Evolutionary conservation across 352 stramenopile genomes (phyloP).

Genomic region (Phytophthora vignae): DNA sequence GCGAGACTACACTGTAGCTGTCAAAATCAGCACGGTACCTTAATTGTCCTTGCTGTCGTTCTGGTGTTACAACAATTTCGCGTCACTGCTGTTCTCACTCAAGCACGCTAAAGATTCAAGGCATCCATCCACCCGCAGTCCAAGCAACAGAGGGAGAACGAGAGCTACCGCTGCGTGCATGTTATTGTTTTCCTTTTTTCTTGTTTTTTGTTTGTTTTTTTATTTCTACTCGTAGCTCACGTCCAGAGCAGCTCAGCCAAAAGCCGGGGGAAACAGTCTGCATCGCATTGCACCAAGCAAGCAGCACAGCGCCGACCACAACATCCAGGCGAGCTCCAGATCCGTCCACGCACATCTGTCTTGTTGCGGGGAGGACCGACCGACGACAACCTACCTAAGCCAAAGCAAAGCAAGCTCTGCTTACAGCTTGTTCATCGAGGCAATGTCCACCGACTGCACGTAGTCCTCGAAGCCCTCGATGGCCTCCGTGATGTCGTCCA

Average conservation of each 20-base stretch:
- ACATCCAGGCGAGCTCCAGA: conserved; percentile 15
- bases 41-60: background rate
- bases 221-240: conserved; percentile 43
- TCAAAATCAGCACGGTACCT: background rate
- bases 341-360: background rate
- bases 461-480: conserved; percentile 88
- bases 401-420: conserved; percentile 5
- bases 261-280: background rate
- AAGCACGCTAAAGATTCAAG: too few species aligned
- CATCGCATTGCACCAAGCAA: background rate
- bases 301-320: conserved; percentile 2
- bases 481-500: conserved; percentile 85
- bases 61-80: background rate
- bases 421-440: conserved; percentile 92
- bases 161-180: background rate
- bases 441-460: conserved; percentile 86
- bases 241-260: conserved; percentile 18
- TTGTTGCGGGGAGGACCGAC: too few species aligned
- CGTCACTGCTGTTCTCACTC: too few species aligned
- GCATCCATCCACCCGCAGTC: too few species aligned
- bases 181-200: conserved; percentile 13
- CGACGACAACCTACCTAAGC: conserved; percentile 39
- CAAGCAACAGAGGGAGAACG: background rate
- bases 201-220: conserved; percentile 31
- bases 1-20: background rate